phyloP scores from a whole-genome alignment of 352 stramenopile genomes.

The Globisporangium barbulae region DNA sequence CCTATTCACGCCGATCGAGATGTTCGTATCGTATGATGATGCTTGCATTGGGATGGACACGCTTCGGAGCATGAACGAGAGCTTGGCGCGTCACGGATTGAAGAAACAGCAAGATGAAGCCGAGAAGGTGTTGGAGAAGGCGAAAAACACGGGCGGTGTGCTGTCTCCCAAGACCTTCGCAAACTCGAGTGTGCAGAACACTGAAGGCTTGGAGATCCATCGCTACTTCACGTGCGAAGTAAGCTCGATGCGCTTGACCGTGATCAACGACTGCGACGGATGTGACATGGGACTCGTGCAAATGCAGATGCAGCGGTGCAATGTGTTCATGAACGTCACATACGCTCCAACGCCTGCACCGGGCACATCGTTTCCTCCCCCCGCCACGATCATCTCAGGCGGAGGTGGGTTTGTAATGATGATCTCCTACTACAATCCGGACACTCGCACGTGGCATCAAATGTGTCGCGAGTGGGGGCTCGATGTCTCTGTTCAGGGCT shows the following conservation, averaged over 20 bases:
- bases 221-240: slow-evolving; percentile 79
- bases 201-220: slow-evolving; percentile 45
- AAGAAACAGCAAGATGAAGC: slow-evolving; percentile 14
- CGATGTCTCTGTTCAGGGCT: slow-evolving; percentile 62
- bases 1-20: slow-evolving; percentile 70
- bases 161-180: slow-evolving; percentile 20
- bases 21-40: slow-evolving; percentile 83
- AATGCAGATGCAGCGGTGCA: slow-evolving; percentile 63
- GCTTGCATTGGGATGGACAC: slow-evolving; percentile 47
- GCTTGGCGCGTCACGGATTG: slow-evolving; percentile 21
- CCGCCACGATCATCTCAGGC: slow-evolving; percentile 59
- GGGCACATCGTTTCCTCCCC: slow-evolving; percentile 17
- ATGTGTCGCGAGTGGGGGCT: slow-evolving; percentile 79
- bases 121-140: not conserved
- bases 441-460: slow-evolving; percentile 77
- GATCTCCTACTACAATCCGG: slow-evolving; percentile 80
- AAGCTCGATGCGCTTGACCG: slow-evolving; percentile 55
- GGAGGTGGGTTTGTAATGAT: slow-evolving; percentile 58
- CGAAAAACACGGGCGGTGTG: slow-evolving; percentile 3
- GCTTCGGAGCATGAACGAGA: slow-evolving; percentile 36
- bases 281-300: slow-evolving; percentile 85
- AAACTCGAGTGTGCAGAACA: not conserved
- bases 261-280: slow-evolving; percentile 86
- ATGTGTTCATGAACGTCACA: slow-evolving; percentile 75
- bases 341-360: slow-evolving; percentile 26